phyloP scores from a whole-genome alignment of 768 basidiomycete species.

The Kwoniella pini region DNA sequence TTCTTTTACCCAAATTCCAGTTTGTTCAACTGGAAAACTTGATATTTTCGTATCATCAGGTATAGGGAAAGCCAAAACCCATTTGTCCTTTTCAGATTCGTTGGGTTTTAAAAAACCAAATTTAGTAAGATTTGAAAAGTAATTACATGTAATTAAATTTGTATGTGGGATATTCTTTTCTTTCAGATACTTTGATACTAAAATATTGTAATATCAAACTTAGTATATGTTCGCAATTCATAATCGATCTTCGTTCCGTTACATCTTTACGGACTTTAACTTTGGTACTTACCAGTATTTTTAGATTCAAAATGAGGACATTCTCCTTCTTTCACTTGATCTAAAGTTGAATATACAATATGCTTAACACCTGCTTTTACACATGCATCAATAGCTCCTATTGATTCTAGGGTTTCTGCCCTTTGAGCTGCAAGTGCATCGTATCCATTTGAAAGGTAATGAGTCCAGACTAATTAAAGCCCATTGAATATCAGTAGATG shows the following conservation, averaged over 20 bases:
- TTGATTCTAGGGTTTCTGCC: not conserved
- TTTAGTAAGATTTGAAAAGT: slow-evolving; percentile 6
- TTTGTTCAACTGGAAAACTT: slow-evolving; percentile 10
- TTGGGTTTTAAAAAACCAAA: not conserved
- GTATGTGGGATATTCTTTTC: slow-evolving; percentile 5
- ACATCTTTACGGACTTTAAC: too few species aligned
- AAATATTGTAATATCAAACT: too few species aligned
- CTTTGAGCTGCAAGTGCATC: not conserved
- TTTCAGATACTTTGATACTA: not conserved
- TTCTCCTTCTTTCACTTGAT: not conserved
- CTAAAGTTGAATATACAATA: slow-evolving; percentile 6
- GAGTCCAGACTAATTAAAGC: not conserved
- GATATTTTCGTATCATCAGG: not conserved
- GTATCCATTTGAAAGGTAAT: not conserved
- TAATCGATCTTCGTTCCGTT: too few species aligned
- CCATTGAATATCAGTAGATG: not conserved
- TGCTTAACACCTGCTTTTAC: slow-evolving; percentile 3
- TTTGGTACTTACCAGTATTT: slow-evolving; percentile 5
- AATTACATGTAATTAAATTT: not conserved
- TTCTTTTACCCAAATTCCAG: slow-evolving; percentile 3
- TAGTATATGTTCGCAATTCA: too few species aligned
- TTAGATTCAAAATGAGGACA: slow-evolving; percentile 9
- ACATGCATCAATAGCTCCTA: slow-evolving; percentile 4
- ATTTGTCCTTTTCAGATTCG: not conserved
- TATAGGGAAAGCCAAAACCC: not conserved